A percentile compares a stretch with the other conserved stretches of the same genome.
phyloP scores from a whole-genome alignment of 2,329 filamentous ascomycete genomes.

The Scleromitrula shiraiana region DNA sequence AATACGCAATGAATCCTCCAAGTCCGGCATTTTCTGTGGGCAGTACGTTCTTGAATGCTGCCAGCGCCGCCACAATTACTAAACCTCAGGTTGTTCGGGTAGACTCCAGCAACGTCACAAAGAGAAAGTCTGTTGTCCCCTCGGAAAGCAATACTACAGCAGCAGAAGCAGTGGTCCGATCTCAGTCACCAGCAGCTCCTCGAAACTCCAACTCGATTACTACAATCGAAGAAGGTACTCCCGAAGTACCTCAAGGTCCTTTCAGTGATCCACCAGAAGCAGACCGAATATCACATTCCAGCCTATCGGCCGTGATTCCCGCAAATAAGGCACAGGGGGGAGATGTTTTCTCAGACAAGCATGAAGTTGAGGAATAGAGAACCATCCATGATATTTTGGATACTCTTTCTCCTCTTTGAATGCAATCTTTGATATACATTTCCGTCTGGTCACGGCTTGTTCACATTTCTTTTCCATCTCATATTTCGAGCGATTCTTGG shows the following conservation, averaged over 20 bases:
- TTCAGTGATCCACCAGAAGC: conserved; percentile 44
- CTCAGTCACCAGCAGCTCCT: conserved; percentile 13
- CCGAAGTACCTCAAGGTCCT: conserved; percentile 45
- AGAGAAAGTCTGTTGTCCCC: conserved; percentile 33
- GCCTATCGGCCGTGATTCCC: conserved; percentile 47
- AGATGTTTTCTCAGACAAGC: conserved; percentile 52
- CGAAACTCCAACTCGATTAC: conserved; percentile 40
- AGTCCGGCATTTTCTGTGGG: conserved; percentile 59
- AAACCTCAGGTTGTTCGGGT: conserved; percentile 55
- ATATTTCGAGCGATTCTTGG: background rate
- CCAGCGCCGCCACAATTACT: conserved; percentile 48
- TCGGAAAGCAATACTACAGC: too few species aligned
- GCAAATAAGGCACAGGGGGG: conserved; percentile 30
- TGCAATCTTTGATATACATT: background rate
- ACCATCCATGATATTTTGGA: background rate
- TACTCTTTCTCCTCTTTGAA: background rate
- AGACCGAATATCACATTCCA: conserved; percentile 35
- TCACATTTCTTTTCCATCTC: background rate
- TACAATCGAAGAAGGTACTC: conserved; percentile 44
- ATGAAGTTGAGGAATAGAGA: conserved; percentile 42
- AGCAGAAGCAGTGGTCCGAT: too few species aligned
- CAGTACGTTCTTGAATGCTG: conserved; percentile 60
- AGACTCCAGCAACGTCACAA: conserved; percentile 36
- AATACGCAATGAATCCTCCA: conserved; percentile 44
- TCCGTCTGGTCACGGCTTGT: conserved; percentile 5